Percentiles rank a stretch among this genome's conserved stretches.
phyloP scores from a whole-genome alignment of 2,329 filamentous ascomycete genomes.

The Arthrinium puccinioides region DNA sequence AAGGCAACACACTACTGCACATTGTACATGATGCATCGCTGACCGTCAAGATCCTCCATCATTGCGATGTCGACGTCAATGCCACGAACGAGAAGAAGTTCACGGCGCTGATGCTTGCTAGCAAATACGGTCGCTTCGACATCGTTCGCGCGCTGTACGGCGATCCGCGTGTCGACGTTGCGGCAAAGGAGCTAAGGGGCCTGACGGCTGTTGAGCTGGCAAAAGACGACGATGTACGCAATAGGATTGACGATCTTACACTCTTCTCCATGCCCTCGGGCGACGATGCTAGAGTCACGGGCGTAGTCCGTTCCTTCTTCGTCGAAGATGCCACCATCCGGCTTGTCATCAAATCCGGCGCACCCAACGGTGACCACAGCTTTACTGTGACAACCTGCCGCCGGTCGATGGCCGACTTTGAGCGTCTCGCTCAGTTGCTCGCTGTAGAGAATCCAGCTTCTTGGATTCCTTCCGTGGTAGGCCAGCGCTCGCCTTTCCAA shows the following conservation, averaged over 20 bases:
- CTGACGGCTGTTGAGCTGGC: conserved; percentile 92
- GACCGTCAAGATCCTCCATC: conserved; percentile 65
- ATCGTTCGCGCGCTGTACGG: conserved; percentile 84
- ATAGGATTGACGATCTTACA: conserved; percentile 89
- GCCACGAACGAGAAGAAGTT: conserved; percentile 92
- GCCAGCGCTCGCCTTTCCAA: conserved; percentile 81
- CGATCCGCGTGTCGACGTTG: conserved; percentile 79
- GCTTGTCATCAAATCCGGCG: conserved; percentile 89
- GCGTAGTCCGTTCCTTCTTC: conserved; percentile 91
- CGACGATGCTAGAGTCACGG: conserved; percentile 75
- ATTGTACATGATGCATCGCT: conserved; percentile 83
- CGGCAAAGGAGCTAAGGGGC: conserved; percentile 76
- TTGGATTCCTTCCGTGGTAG: conserved; percentile 76
- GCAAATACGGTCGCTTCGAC: conserved; percentile 93
- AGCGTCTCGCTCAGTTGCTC: conserved; percentile 78
- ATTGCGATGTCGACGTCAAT: conserved; percentile 93
- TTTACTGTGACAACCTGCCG: conserved; percentile 94
- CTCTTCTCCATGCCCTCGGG: conserved; percentile 69
- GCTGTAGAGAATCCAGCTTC: conserved; percentile 88
- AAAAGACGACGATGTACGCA: conserved; percentile 95
- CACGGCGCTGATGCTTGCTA: conserved; percentile 94
- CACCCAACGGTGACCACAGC: conserved; percentile 70
- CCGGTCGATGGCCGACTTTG: conserved; percentile 81
- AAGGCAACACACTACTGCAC: conserved; percentile 92
- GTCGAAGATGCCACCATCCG: conserved; percentile 93